Percentiles rank a stretch among this genome's conserved stretches.
These are phyloP conservation scores for Manihot esculenta DNA, from an alignment of 441 rosid species.

Conservation along the genomic window DNA sequence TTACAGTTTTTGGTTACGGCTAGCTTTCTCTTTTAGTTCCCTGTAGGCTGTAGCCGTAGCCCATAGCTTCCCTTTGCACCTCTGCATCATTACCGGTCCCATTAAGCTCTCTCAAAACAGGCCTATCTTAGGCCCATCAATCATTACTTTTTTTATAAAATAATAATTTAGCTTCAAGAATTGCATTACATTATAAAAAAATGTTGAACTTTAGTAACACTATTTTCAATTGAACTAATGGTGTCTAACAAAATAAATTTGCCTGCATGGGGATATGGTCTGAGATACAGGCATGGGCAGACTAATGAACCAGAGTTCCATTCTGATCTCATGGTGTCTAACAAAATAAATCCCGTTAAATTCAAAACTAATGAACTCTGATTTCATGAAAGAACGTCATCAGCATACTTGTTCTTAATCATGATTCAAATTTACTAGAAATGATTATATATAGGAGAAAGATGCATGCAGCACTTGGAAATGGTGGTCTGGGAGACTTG, in stretches of 20 bases:
- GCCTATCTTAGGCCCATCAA: too few species aligned
- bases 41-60: too few species aligned
- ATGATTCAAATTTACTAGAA: slow-evolving; percentile 3
- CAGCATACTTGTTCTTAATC: slow-evolving; percentile 9
- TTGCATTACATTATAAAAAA: too few species aligned
- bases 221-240: too few species aligned
- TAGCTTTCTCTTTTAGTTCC: too few species aligned
- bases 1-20: not conserved
- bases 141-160: too few species aligned
- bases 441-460: slow-evolving; percentile 65
- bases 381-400: not conserved
- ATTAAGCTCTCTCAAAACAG: too few species aligned
- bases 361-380: not conserved
- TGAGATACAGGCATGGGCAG: slow-evolving; percentile 92
- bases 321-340: slow-evolving; percentile 4
- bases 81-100: too few species aligned
- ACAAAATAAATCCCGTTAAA: not conserved
- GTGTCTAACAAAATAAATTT: slow-evolving; percentile 32
- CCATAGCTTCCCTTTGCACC: too few species aligned
- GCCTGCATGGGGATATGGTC: slow-evolving; percentile 99
- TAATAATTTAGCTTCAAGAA: too few species aligned
- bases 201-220: too few species aligned
- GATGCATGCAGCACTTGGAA: slow-evolving; percentile 99
- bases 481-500: slow-evolving; percentile 99
- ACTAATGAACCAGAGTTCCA: not conserved